A percentile compares a stretch with the other conserved stretches of the same genome.
These are phyloP conservation scores for Coemansia aciculifera DNA, from an alignment of 192 early-diverging fungal species.

Conservation along the genomic window DNA sequence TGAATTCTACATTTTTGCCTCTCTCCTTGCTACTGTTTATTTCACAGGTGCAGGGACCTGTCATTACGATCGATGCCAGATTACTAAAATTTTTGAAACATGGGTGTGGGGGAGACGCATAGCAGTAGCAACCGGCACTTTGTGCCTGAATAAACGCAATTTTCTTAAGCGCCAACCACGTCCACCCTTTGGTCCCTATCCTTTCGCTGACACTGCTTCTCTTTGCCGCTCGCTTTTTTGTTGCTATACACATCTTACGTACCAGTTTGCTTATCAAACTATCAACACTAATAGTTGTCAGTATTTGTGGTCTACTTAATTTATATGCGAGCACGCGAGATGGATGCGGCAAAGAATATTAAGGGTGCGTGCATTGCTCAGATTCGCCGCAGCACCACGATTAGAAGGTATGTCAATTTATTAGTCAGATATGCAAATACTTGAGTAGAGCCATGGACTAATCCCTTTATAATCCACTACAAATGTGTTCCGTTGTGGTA, in stretches of 20 bases:
- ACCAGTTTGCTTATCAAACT: background rate
- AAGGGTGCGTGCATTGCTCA: constrained; percentile 12
- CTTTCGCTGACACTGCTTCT: too few relatives aligned
- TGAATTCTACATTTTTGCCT: background rate
- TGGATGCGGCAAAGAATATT: constrained; percentile 17
- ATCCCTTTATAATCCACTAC: background rate
- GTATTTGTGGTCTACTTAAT: background rate
- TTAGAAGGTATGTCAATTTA: constrained; percentile 23
- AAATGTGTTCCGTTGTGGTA: background rate
- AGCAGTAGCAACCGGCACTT: background rate
- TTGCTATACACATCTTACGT: background rate
- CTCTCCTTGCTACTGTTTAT: background rate
- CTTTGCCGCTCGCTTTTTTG: background rate
- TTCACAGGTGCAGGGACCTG: background rate
- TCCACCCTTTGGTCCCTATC: too few relatives aligned
- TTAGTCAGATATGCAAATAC: background rate
- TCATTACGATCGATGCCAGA: background rate
- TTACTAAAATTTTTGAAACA: background rate
- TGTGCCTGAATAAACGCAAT: background rate
- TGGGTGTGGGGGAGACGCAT: background rate
- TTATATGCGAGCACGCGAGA: background rate
- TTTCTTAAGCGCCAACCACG: background rate
- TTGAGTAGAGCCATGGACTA: background rate
- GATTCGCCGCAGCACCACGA: constrained; percentile 9
- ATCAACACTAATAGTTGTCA: too few relatives aligned